phyloP scores from a whole-genome alignment of 2,329 filamentous ascomycete genomes.

The Pseudogymnoascus destructans region DNA sequence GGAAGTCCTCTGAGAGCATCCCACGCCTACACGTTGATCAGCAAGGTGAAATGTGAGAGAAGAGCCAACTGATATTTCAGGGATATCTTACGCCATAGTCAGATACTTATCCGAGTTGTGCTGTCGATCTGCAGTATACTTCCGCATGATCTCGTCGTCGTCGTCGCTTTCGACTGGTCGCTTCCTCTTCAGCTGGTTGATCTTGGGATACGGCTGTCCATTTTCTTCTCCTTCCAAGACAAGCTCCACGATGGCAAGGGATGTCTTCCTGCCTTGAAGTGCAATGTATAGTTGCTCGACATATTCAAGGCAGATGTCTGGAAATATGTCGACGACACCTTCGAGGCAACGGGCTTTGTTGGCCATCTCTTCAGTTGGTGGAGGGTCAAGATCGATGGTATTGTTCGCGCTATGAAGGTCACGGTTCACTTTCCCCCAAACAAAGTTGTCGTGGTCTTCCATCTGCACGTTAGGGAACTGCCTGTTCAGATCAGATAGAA shows the following conservation, averaged over 20 bases:
- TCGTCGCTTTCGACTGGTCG: slow-evolving; percentile 26
- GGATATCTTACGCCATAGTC: background rate
- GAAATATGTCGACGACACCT: slow-evolving; percentile 32
- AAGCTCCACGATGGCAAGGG: slow-evolving; percentile 18
- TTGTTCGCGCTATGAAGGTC: slow-evolving; percentile 10
- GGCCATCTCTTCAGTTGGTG: slow-evolving; percentile 11
- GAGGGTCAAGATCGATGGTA: background rate
- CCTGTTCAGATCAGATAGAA: background rate
- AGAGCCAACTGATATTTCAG: background rate
- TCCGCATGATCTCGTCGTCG: slow-evolving; percentile 26
- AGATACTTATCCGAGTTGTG: background rate
- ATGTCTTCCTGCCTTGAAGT: slow-evolving; percentile 13
- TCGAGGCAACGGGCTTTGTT: slow-evolving; percentile 23
- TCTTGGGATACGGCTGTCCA: slow-evolving; percentile 31
- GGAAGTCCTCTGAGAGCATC: slow-evolving; percentile 26
- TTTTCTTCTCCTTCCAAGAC: slow-evolving; percentile 32
- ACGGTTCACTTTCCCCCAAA: background rate
- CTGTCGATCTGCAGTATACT: background rate
- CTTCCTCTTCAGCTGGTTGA: slow-evolving; percentile 29
- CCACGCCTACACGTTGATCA: slow-evolving; percentile 13
- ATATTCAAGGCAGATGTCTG: slow-evolving; percentile 33
- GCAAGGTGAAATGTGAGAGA: background rate
- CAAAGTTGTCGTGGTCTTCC: slow-evolving; percentile 12
- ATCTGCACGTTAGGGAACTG: background rate
- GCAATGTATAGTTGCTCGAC: slow-evolving; percentile 28